Conservation (phyloP, 345 rosid genomes). For the Anastatica hierochuntica region DNA sequence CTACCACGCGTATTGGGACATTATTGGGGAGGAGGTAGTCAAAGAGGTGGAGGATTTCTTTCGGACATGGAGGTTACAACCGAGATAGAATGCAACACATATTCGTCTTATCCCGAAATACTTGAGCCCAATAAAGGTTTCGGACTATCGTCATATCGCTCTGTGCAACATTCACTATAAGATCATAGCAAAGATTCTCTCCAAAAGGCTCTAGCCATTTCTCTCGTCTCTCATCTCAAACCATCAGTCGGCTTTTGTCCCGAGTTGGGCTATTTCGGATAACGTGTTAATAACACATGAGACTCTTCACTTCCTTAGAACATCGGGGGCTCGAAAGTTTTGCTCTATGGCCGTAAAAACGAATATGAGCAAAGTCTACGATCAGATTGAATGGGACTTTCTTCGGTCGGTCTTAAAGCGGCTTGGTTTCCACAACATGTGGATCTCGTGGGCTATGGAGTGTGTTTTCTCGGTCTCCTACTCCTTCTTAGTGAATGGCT, state of each 20-base stretch:
- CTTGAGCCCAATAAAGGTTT: too few species aligned
- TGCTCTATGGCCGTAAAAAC: too few species aligned
- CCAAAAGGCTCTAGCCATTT: neutral
- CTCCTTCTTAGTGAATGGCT: neutral
- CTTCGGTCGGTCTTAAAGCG: fast-evolving
- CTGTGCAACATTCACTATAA: too few species aligned
- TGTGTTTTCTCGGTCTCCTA: neutral
- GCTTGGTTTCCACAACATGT: neutral
- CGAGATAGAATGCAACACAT: too few species aligned
- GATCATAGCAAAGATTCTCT: neutral
- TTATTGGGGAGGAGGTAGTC: too few species aligned
- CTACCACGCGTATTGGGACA: too few species aligned
- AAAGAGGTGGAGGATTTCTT: too few species aligned
- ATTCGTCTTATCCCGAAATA: too few species aligned
- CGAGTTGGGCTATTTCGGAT: neutral
- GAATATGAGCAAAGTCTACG: neutral
- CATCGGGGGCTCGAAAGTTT: neutral
- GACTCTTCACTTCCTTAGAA: neutral
- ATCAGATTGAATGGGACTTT: neutral
- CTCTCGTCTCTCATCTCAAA: neutral
- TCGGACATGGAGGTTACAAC: too few species aligned
- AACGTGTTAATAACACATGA: neutral
- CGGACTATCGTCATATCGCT: too few species aligned
- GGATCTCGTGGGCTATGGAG: neutral
- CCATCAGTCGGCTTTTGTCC: neutral